Evolutionary conservation across 495 filamentous ascomycete species (phyloP).

Genomic region (Tuber borchii): DNA sequence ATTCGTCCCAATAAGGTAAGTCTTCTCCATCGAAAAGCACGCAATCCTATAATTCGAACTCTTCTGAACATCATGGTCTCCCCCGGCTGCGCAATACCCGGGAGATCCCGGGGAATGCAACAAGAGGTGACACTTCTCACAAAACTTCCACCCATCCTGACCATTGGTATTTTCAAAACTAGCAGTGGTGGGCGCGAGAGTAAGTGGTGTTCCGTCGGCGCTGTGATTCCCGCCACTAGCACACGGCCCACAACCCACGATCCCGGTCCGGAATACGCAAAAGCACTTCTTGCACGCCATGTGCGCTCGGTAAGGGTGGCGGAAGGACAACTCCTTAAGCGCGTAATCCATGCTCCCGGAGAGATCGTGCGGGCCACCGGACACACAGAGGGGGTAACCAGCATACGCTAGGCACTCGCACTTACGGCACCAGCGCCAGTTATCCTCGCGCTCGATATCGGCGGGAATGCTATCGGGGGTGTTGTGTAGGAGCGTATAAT

Average conservation of each 20-base stretch:
- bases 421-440: neutral
- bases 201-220: neutral
- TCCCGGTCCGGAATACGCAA: neutral
- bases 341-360: too few species aligned
- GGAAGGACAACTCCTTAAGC: too few species aligned
- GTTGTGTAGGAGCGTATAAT: neutral
- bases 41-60: neutral
- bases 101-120: neutral
- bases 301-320: neutral
- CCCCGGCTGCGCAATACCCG: neutral
- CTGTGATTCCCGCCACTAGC: neutral
- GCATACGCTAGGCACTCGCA: neutral
- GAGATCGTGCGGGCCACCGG: too few species aligned
- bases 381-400: neutral
- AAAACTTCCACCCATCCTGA: neutral
- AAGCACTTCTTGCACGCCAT: neutral
- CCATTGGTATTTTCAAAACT: neutral
- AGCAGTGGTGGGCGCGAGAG: neutral
- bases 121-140: neutral
- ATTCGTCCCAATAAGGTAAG: neutral
- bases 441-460: neutral
- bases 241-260: neutral
- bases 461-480: neutral
- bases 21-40: neutral
- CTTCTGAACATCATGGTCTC: neutral